Evolutionary conservation across 768 basidiomycete genomes (phyloP).

Genomic region (Leucogyrophana mollusca): DNA sequence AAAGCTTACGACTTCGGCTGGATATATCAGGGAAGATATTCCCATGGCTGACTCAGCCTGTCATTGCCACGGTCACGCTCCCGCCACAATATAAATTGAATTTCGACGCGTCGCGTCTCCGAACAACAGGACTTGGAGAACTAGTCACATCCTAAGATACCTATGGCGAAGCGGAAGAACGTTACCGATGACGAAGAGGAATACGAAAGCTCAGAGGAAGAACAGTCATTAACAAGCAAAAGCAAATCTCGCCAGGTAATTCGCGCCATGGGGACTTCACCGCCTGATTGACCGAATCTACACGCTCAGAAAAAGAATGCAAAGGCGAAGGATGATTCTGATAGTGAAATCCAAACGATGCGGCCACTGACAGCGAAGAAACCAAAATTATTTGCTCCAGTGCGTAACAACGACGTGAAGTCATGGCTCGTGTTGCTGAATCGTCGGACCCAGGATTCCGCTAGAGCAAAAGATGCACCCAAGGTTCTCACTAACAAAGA

Average conservation of each 20-base stretch:
- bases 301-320: background rate
- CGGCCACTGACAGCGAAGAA: conserved; percentile 33
- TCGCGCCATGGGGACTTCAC: background rate
- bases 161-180: conserved; percentile 17
- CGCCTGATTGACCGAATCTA: background rate
- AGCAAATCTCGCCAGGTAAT: conserved; percentile 13
- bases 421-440: too few relatives aligned
- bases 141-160: background rate
- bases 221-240: conserved; percentile 5
- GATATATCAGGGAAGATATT: conserved; percentile 33
- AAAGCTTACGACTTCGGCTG: conserved; percentile 19
- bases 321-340: conserved; percentile 15
- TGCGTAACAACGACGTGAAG: conserved; percentile 1
- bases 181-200: conserved; percentile 16
- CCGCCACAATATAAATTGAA: conserved; percentile 10
- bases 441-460: conserved; percentile 19
- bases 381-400: conserved; percentile 21
- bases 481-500: conserved; percentile 19
- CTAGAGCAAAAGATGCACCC: too few relatives aligned
- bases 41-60: conserved; percentile 9
- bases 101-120: conserved; percentile 8
- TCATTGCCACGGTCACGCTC: conserved; percentile 1
- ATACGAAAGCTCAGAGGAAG: conserved; percentile 14
- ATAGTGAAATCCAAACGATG: conserved; percentile 11
- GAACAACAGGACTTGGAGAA: background rate